These are phyloP conservation scores for Diaporthe velutina DNA, from an alignment of 2,329 filamentous ascomycete genomes.

Conservation along the genomic window DNA sequence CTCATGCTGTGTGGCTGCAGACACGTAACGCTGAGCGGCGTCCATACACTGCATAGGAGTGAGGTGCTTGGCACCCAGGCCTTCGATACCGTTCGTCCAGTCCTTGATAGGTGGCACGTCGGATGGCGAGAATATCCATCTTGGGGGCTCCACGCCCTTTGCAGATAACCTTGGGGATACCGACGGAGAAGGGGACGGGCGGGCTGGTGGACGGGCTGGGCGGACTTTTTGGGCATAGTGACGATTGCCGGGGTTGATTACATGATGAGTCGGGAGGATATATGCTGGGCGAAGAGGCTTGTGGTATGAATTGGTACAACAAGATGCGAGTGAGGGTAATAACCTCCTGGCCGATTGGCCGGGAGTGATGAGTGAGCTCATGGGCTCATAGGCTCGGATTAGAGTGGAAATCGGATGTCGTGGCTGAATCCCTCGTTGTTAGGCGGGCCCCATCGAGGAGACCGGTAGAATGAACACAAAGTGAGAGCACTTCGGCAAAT, in stretches of 20 bases:
- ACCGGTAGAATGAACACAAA: not conserved
- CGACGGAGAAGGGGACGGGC: conserved; percentile 2
- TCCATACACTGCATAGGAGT: conserved; percentile 43
- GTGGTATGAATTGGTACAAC: not conserved
- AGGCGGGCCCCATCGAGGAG: no score
- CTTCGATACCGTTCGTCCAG: conserved; percentile 42
- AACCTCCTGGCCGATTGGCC: conserved; percentile 35
- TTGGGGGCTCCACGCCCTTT: not conserved
- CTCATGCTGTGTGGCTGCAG: conserved; percentile 42
- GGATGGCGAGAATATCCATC: conserved; percentile 43
- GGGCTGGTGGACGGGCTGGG: not conserved
- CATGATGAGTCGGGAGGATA: not conserved
- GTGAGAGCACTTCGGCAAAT: not conserved
- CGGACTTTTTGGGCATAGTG: conserved; percentile 29
- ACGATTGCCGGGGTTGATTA: not conserved
- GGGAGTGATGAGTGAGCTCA: conserved; percentile 36
- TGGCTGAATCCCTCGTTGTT: not conserved
- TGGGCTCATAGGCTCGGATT: not conserved
- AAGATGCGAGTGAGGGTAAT: conserved; percentile 7
- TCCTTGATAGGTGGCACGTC: conserved; percentile 48
- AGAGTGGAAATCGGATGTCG: not conserved
- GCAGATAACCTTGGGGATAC: conserved; percentile 24
- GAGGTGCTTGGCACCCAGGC: conserved; percentile 40
- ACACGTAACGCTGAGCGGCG: conserved; percentile 44
- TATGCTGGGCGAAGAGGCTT: no score